Evolutionary conservation across 495 filamentous ascomycete species (phyloP), one percentile per base, ranked within the genome.

Genomic region (Ramalina peruviana): DNA sequence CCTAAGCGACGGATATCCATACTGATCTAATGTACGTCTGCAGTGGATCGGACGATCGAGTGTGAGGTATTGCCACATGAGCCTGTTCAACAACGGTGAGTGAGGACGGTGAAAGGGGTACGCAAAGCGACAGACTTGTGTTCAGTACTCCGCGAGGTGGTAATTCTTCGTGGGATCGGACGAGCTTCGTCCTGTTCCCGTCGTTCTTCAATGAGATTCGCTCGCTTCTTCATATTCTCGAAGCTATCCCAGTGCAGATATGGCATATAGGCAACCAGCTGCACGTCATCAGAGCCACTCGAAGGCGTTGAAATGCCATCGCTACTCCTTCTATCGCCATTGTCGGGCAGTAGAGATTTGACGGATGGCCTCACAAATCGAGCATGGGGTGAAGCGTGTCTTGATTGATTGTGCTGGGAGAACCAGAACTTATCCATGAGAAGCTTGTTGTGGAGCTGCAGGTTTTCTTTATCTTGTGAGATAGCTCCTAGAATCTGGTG

Each of bases 161-260:
- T 72, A 23, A 84, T 67, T 13, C 75, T 61, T 25, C 62, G 54
- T 1, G 76, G 76, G 0, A 81, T 71, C 0, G 80, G 81, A 20
- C 71, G 67, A 3, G 77, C 71, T 40, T 78, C 67, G 6, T 76
- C 78, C 52, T 81, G 78, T 3, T 63, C 60, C 4, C 75, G 59
- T 23, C 80, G 66, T 33, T 70, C 58, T 52, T 73, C 64, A 19
- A 84, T 72, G 4, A 82, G 64, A 17, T 73, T 74, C 2, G 80
- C 76, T 17, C 80, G 75, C 42, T 70, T 66, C 23, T 82, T 66
- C 33, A 83, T 65, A 50, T 73, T 75, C 30, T 65, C 62, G 57
- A 82, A 85, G 0, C 75, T 80, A 52, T 85, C 81, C 62, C 78
- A 84, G 54, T 85, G 80, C 1, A 85, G 72, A 63, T 82, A 75